These are phyloP conservation scores for Podospora anserina DNA, from an alignment of 495 filamentous ascomycete species.

Conservation along the genomic window DNA sequence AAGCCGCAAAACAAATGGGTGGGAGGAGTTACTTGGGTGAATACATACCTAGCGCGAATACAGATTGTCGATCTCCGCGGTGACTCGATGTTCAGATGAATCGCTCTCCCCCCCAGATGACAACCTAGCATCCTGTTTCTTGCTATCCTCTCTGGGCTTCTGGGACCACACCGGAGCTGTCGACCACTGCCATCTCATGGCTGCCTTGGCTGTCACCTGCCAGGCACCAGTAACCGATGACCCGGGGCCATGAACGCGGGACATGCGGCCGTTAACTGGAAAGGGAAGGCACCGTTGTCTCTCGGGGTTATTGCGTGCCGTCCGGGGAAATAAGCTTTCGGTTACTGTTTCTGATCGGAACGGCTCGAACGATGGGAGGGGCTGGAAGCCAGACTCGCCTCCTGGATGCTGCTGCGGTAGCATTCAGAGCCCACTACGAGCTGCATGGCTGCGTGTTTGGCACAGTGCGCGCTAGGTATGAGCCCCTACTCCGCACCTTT, in stretches of 20 bases:
- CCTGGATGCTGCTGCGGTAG: not conserved
- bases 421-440: not conserved
- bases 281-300: not conserved
- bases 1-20: not conserved
- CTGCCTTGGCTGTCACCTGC: not conserved
- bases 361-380: not conserved
- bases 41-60: not conserved
- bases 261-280: not conserved
- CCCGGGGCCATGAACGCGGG: not conserved
- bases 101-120: not conserved
- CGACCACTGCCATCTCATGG: not conserved
- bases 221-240: not conserved
- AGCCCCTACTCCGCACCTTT: not conserved
- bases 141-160: not conserved
- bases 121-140: not conserved
- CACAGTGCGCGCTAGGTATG: not conserved
- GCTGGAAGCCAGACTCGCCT: not conserved
- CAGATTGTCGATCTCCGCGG: not conserved
- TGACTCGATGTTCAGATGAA: not conserved
- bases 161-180: not conserved
- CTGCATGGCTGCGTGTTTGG: not conserved
- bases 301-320: not conserved
- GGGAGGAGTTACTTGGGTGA: not conserved
- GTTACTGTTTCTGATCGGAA: not conserved
- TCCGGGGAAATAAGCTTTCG: not conserved